These are phyloP conservation scores for Ensete glaucum DNA, from an alignment of 176 grass and related monocot species.

Conservation along the genomic window DNA sequence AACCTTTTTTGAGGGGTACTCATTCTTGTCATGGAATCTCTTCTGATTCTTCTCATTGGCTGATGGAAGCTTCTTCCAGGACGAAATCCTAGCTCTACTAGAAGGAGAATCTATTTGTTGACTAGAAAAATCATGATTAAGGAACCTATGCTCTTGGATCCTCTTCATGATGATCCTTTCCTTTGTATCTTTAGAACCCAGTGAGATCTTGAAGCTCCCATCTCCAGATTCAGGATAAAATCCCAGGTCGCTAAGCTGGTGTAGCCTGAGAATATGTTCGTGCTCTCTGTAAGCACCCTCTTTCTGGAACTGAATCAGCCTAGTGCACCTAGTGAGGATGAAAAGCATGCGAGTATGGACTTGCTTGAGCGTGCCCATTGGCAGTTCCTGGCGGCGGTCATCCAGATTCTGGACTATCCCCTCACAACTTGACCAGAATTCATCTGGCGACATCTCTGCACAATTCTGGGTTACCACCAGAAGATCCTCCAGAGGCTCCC, in stretches of 20 bases:
- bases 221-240: slow-evolving; percentile 55
- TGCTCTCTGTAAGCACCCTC: slow-evolving; percentile 28
- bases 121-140: slow-evolving; percentile 48
- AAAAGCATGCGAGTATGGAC: slow-evolving; percentile 69
- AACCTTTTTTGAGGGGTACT: slow-evolving; percentile 31
- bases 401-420: slow-evolving; percentile 68
- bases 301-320: slow-evolving; percentile 82
- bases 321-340: slow-evolving; percentile 90
- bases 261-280: slow-evolving; percentile 42
- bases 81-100: slow-evolving; percentile 55
- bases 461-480: slow-evolving; percentile 74
- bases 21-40: slow-evolving; percentile 16
- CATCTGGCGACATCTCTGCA: slow-evolving; percentile 67
- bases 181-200: slow-evolving; percentile 61
- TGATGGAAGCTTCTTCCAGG: slow-evolving; percentile 97
- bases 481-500: slow-evolving; percentile 63
- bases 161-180: slow-evolving; percentile 61
- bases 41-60: slow-evolving; percentile 59
- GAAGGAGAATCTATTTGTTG: slow-evolving; percentile 31
- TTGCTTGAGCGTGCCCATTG: slow-evolving; percentile 54
- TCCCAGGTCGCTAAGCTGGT: slow-evolving; percentile 82
- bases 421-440: slow-evolving; percentile 75
- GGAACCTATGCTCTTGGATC: slow-evolving; percentile 59
- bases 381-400: slow-evolving; percentile 72
- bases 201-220: slow-evolving; percentile 43